These are phyloP conservation scores for Cyclotella choctawhatcheeana DNA, from an alignment of 108 stramenopile genomes.

Conservation along the genomic window DNA sequence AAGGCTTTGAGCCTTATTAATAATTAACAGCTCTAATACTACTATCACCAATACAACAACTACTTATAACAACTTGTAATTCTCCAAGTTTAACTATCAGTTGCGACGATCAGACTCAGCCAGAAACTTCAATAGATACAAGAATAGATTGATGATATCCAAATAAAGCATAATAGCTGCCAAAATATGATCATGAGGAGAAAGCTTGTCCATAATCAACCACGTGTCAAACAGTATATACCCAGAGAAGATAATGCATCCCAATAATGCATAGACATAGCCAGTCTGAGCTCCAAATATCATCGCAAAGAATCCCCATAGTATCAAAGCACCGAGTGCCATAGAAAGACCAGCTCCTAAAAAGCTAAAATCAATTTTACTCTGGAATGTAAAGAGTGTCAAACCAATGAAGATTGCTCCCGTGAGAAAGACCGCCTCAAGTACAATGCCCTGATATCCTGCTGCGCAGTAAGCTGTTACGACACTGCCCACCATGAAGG, in stretches of 20 bases:
- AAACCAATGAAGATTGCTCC: conserved; percentile 50
- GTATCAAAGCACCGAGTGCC: conserved; percentile 46
- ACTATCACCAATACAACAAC: too few relatives aligned
- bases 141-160: conserved; percentile 53
- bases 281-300: conserved; percentile 50
- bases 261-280: conserved; percentile 49
- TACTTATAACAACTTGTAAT: too few relatives aligned
- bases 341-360: conserved; percentile 53
- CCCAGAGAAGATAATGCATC: conserved; percentile 48
- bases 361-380: conserved; percentile 54
- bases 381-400: conserved; percentile 51
- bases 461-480: conserved; percentile 42
- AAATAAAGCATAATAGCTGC: conserved; percentile 52
- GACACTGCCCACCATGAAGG: conserved; percentile 51
- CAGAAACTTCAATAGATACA: conserved; percentile 45
- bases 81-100: neutral
- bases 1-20: conserved; percentile 70
- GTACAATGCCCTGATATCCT: conserved; percentile 35
- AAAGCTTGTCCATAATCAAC: conserved; percentile 51
- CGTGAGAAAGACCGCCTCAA: conserved; percentile 56
- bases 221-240: conserved; percentile 60
- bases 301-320: conserved; percentile 59
- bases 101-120: conserved; percentile 26
- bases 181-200: conserved; percentile 55
- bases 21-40: too few relatives aligned